These are phyloP conservation scores for Geranomyces variabilis DNA, from an alignment of 192 early-diverging fungal species.

Conservation along the genomic window DNA sequence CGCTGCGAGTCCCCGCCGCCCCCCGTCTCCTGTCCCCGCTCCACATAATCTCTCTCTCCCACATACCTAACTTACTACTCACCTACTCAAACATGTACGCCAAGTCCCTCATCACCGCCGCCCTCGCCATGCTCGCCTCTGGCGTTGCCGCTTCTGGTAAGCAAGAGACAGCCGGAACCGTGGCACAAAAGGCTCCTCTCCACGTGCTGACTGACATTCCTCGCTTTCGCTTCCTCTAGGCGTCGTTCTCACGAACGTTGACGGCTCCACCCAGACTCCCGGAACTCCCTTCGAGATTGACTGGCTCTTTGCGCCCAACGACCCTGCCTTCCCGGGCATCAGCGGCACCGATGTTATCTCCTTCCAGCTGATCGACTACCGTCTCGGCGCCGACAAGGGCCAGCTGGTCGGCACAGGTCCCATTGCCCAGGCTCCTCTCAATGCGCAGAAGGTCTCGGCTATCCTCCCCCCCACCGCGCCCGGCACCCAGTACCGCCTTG, in stretches of 20 bases:
- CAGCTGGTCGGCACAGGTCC: neutral
- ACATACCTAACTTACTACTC: neutral
- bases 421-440: neutral
- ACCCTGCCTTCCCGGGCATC: neutral
- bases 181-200: neutral
- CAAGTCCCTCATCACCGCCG: slow-evolving; percentile 8
- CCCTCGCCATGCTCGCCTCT: slow-evolving; percentile 5
- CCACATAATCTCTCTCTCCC: neutral
- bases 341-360: neutral
- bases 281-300: neutral
- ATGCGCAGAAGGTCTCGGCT: neutral
- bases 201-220: neutral
- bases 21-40: too few relatives aligned
- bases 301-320: slow-evolving; percentile 6
- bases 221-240: neutral
- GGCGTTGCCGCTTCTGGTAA: neutral
- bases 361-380: slow-evolving; percentile 10
- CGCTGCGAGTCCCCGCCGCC: too few relatives aligned
- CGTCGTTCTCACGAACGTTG: neutral
- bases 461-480: neutral
- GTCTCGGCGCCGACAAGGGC: neutral
- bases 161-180: neutral
- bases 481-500: neutral
- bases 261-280: neutral
- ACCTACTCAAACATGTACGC: slow-evolving; percentile 4